These are phyloP conservation scores for Nemania abortiva DNA, from an alignment of 2,329 filamentous ascomycete genomes.

Conservation along the genomic window DNA sequence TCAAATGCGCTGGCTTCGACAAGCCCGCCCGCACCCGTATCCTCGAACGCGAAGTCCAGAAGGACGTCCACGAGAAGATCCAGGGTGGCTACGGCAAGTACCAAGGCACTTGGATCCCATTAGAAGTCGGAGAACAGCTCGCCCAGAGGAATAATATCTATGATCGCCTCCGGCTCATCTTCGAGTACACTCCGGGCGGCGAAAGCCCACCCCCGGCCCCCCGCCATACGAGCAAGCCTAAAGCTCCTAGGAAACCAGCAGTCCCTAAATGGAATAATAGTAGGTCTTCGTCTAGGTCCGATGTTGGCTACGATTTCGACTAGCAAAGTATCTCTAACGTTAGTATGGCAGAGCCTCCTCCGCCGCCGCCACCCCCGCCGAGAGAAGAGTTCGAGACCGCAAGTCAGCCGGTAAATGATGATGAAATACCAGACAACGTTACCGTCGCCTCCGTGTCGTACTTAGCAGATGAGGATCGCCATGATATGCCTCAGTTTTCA, in stretches of 20 bases:
- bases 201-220: conserved; percentile 93
- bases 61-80: conserved; percentile 96
- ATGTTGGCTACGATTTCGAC: neutral
- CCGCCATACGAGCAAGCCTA: conserved; percentile 90
- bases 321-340: conserved; percentile 37
- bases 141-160: conserved; percentile 89
- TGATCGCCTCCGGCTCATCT: conserved; percentile 85
- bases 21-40: conserved; percentile 96
- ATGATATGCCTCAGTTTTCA: conserved; percentile 74
- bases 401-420: conserved; percentile 74
- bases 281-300: conserved; percentile 40
- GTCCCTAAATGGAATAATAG: conserved; percentile 72
- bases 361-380: conserved; percentile 56
- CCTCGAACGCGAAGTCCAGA: conserved; percentile 95
- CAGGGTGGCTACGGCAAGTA: conserved; percentile 99
- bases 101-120: conserved; percentile 97
- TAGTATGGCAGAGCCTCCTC: conserved; percentile 53
- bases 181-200: conserved; percentile 87
- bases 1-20: conserved; percentile 97
- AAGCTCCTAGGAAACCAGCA: conserved; percentile 75
- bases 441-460: conserved; percentile 88
- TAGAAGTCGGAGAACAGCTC: conserved; percentile 82
- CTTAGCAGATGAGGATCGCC: conserved; percentile 84
- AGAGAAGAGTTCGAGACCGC: conserved; percentile 74
- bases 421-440: conserved; percentile 84